phyloP scores from a whole-genome alignment of 2,329 filamentous ascomycete genomes.

The Saccharata proteae region DNA sequence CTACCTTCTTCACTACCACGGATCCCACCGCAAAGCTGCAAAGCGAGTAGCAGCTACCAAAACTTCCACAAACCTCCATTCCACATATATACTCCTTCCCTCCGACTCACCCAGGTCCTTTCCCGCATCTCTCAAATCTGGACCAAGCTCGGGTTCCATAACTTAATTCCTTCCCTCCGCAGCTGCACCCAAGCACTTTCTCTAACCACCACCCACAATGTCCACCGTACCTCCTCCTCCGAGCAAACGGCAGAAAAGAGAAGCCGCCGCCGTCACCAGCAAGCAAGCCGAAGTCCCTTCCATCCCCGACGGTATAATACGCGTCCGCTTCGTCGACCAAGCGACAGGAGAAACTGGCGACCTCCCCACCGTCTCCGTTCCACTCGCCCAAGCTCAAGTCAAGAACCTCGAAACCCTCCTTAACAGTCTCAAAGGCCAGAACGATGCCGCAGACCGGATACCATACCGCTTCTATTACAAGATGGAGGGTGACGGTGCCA shows the following conservation, averaged over 20 bases:
- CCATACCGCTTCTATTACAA: slow-evolving; percentile 55
- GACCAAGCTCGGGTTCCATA: too few relatives aligned
- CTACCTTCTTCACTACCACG: too few relatives aligned
- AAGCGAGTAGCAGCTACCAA: too few relatives aligned
- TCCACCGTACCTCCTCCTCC: slow-evolving; percentile 72
- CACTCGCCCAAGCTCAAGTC: slow-evolving; percentile 72
- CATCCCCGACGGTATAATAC: slow-evolving; percentile 62
- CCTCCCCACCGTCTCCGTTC: slow-evolving; percentile 56
- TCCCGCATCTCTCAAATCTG: too few relatives aligned
- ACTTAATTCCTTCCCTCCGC: too few relatives aligned
- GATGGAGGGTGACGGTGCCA: slow-evolving; percentile 16
- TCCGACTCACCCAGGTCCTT: too few relatives aligned
- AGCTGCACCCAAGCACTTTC: neutral
- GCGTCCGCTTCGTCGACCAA: slow-evolving; percentile 81
- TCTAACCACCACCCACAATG: slow-evolving; percentile 44
- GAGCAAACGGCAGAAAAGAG: slow-evolving; percentile 75
- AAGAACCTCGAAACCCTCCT: slow-evolving; percentile 81
- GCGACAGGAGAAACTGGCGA: slow-evolving; percentile 56
- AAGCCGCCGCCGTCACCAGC: slow-evolving; percentile 56
- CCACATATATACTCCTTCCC: too few relatives aligned
- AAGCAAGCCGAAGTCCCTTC: slow-evolving; percentile 64
- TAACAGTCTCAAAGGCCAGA: slow-evolving; percentile 63
- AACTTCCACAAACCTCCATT: too few relatives aligned
- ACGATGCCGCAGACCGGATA: slow-evolving; percentile 46
- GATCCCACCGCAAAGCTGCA: too few relatives aligned